A percentile compares a stretch with the other conserved stretches of the same genome.
phyloP scores from a whole-genome alignment of 495 filamentous ascomycete species.

The Diplogelasinospora grovesii region DNA sequence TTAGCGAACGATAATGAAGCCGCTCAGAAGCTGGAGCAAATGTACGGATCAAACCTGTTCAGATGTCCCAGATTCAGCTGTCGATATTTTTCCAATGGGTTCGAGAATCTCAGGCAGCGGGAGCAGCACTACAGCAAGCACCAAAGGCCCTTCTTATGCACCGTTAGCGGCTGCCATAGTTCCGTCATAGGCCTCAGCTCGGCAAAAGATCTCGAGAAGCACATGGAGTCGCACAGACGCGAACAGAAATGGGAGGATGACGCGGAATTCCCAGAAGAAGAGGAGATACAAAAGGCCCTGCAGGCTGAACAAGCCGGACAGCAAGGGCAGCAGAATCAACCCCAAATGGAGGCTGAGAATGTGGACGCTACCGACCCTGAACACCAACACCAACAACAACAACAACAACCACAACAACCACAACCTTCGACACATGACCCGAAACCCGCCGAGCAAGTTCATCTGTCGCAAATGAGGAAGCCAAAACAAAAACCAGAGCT shows the following conservation, averaged over 20 bases:
- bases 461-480: too few relatives aligned
- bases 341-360: too few relatives aligned
- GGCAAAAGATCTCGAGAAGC: constrained; percentile 30
- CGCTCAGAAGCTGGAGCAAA: constrained; percentile 13
- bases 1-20: background rate
- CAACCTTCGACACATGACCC: constrained; percentile 40
- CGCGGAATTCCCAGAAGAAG: background rate
- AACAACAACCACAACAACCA: too few relatives aligned
- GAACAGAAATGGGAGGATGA: too few relatives aligned
- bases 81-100: constrained; percentile 36
- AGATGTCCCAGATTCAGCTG: constrained; percentile 38
- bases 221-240: too few relatives aligned
- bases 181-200: constrained; percentile 28
- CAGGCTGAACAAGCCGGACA: too few relatives aligned
- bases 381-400: too few relatives aligned
- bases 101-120: constrained; percentile 17
- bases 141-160: constrained; percentile 34
- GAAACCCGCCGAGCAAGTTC: constrained; percentile 39
- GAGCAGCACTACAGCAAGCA: constrained; percentile 32
- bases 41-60: constrained; percentile 32
- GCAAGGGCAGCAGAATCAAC: too few relatives aligned
- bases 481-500: too few relatives aligned
- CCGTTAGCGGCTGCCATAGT: constrained; percentile 22
- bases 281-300: background rate
- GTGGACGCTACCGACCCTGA: too few relatives aligned